Conservation (phyloP, 2,329 filamentous ascomycete species). For the Periconia digitata region DNA sequence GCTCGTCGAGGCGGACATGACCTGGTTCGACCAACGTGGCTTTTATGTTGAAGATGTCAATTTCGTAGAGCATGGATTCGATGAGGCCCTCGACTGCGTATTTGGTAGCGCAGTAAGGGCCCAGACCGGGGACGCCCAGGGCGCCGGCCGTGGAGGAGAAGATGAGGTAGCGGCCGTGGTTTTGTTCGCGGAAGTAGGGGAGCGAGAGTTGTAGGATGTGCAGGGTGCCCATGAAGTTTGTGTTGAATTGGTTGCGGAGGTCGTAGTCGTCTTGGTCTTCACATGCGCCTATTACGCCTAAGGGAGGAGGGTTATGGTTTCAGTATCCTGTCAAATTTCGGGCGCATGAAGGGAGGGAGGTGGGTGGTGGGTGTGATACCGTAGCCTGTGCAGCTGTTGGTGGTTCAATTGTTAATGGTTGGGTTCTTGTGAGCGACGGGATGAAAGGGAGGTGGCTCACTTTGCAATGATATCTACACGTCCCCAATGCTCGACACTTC, state of each 20-base stretch:
- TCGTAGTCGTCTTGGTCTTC: slow-evolving; percentile 97
- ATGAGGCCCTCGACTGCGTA: slow-evolving; percentile 95
- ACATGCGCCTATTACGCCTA: slow-evolving; percentile 80
- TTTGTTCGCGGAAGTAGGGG: slow-evolving; percentile 80
- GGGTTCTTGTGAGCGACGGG: not conserved
- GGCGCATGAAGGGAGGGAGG: not conserved
- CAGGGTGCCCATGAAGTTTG: slow-evolving; percentile 93
- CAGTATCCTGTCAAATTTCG: not conserved
- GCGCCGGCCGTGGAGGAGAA: slow-evolving; percentile 92
- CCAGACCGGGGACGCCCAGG: slow-evolving; percentile 88
- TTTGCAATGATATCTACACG: slow-evolving; percentile 88
- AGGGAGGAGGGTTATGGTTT: not conserved
- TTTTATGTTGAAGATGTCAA: slow-evolving; percentile 89
- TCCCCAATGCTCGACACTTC: slow-evolving; percentile 72
- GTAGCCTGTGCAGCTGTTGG: slow-evolving; percentile 78
- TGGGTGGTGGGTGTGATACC: slow-evolving; percentile 47
- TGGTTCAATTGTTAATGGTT: not conserved
- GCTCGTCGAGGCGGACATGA: slow-evolving; percentile 83
- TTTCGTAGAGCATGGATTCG: slow-evolving; percentile 95
- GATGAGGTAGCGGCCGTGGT: slow-evolving; percentile 80
- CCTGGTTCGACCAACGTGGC: slow-evolving; percentile 91
- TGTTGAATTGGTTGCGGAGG: slow-evolving; percentile 93
- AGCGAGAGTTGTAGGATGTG: slow-evolving; percentile 89
- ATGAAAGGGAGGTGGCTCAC: slow-evolving; percentile 24
- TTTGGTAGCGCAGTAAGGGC: slow-evolving; percentile 94